Evolutionary conservation across 2,329 filamentous ascomycete species (phyloP).

Genomic region (Dichotomopilus funicola): DNA sequence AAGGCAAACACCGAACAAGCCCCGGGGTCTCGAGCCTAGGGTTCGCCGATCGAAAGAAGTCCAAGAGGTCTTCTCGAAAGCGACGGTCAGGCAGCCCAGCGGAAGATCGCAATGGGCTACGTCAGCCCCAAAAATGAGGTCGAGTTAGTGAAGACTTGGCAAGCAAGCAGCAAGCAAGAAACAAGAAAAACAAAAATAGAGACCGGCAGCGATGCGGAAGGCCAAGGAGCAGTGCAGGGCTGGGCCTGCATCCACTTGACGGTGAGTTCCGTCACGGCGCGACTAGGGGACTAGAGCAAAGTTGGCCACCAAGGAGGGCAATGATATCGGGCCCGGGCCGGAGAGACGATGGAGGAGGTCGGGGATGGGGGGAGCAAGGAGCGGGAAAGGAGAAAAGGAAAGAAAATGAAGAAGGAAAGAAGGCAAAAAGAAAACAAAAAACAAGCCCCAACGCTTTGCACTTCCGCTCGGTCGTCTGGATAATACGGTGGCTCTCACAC

Average conservation of each 20-base stretch:
- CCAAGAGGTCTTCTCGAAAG: background rate
- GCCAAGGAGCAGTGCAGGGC: background rate
- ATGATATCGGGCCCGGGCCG: background rate
- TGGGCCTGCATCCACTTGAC: too few species aligned
- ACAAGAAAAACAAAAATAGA: too few species aligned
- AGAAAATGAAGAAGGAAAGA: background rate
- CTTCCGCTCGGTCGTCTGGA: slow-evolving; percentile 1
- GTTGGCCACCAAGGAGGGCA: background rate
- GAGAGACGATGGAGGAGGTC: too few species aligned
- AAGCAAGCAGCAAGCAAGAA: background rate
- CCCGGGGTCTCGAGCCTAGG: background rate
- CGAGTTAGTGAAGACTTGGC: background rate
- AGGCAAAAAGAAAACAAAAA: background rate
- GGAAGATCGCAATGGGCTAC: slow-evolving; percentile 6
- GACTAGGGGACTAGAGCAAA: background rate
- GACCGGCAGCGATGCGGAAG: background rate
- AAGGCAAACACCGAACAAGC: background rate
- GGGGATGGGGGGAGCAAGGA: too few species aligned
- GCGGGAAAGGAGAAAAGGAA: background rate
- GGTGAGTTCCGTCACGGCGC: too few species aligned
- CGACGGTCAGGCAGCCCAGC: background rate
- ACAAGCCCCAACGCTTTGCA: background rate
- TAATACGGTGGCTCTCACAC: background rate
- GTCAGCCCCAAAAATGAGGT: slow-evolving; percentile 3
- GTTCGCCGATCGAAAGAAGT: too few species aligned